These are phyloP conservation scores for Venturia effusa DNA, from an alignment of 2,329 filamentous ascomycete species.

Conservation along the genomic window DNA sequence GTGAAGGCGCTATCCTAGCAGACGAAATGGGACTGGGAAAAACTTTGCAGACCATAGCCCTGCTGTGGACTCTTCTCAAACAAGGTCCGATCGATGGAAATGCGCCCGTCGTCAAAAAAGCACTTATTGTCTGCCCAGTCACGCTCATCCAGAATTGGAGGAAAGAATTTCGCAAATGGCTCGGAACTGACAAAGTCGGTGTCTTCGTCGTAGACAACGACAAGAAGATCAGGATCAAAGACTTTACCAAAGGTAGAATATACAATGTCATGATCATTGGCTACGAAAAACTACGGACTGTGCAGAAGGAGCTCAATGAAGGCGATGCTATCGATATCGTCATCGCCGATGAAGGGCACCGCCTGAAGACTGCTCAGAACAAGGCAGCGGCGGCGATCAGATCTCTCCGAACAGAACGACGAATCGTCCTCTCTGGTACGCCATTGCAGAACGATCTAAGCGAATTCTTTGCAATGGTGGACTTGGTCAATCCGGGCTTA, in stretches of 20 bases:
- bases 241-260: slow-evolving; percentile 57
- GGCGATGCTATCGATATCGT: slow-evolving; percentile 56
- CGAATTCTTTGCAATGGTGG: slow-evolving; percentile 58
- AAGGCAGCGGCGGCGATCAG: slow-evolving; percentile 57
- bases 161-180: slow-evolving; percentile 63
- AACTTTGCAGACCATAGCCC: slow-evolving; percentile 59
- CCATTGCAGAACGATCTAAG: slow-evolving; percentile 58
- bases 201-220: slow-evolving; percentile 55
- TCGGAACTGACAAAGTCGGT: slow-evolving; percentile 58
- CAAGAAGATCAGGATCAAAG: slow-evolving; percentile 48
- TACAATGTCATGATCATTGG: slow-evolving; percentile 66
- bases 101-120: slow-evolving; percentile 54
- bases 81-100: slow-evolving; percentile 55
- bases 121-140: slow-evolving; percentile 62
- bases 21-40: slow-evolving; percentile 71
- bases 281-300: slow-evolving; percentile 56
- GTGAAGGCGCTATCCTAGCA: slow-evolving; percentile 59
- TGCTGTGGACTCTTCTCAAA: slow-evolving; percentile 62
- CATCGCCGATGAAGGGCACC: slow-evolving; percentile 59
- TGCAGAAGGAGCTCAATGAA: slow-evolving; percentile 51
- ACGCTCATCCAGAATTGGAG: slow-evolving; percentile 64
- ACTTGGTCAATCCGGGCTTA: slow-evolving; percentile 57
- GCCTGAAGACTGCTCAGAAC: slow-evolving; percentile 58
- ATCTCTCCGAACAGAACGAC: slow-evolving; percentile 48
- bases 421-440: slow-evolving; percentile 55